A percentile compares a stretch with the other conserved stretches of the same genome.
These are phyloP conservation scores for Notholithocarpus densiflorus DNA, from an alignment of 306 rosid species.

Conservation along the genomic window DNA sequence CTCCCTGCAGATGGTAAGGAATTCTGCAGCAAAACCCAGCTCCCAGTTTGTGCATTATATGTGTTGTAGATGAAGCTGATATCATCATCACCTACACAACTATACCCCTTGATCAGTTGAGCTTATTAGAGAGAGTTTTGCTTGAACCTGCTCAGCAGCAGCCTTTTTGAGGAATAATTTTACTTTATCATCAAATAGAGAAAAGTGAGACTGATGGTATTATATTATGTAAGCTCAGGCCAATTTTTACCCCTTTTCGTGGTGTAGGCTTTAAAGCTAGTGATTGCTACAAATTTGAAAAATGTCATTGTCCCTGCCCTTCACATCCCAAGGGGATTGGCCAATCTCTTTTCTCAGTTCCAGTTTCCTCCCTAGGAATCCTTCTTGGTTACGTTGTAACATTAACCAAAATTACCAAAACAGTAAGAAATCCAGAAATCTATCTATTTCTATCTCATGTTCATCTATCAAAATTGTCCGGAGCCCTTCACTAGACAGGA, in stretches of 20 bases:
- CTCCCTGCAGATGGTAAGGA: neutral
- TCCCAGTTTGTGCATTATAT: neutral
- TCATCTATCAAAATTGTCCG: constrained; percentile 67
- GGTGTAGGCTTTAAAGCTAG: neutral
- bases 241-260: neutral
- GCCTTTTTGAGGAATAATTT: neutral
- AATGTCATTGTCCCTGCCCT: constrained; percentile 45
- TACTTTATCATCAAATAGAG: neutral
- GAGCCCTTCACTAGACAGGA: constrained; percentile 61
- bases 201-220: neutral
- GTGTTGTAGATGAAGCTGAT: neutral
- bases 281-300: neutral
- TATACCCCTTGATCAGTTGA: neutral
- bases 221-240: neutral
- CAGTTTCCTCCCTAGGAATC: constrained; percentile 34
- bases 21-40: neutral
- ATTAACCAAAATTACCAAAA: constrained; percentile 16
- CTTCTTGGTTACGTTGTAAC: constrained; percentile 23
- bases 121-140: neutral
- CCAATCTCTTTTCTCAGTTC: constrained; percentile 32
- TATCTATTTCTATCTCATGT: constrained; percentile 44
- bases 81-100: neutral
- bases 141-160: neutral
- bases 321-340: constrained; percentile 33
- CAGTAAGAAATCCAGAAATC: neutral